phyloP scores from a whole-genome alignment of 192 early-diverging fungal genomes.

The Coemansia sp. region DNA sequence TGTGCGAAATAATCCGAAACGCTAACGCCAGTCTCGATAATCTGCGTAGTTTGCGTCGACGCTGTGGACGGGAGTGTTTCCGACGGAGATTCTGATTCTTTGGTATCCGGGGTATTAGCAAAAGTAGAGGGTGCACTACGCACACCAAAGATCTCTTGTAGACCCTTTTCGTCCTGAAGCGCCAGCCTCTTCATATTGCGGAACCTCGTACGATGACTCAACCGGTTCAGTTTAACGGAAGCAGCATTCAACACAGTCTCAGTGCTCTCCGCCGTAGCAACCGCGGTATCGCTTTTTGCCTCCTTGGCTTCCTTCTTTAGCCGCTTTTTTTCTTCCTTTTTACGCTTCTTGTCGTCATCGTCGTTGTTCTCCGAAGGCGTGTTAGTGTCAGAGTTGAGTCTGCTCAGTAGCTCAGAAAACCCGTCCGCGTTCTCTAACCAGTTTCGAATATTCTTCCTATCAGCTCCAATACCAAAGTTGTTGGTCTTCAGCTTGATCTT shows the following conservation, averaged over 20 bases:
- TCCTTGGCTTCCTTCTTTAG: constrained; percentile 30
- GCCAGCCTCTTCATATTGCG: constrained; percentile 54
- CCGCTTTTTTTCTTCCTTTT: constrained; percentile 39
- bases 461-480: constrained; percentile 89
- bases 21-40: constrained; percentile 27
- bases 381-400: constrained; percentile 70
- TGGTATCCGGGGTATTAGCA: constrained; percentile 16
- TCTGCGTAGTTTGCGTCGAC: constrained; percentile 6
- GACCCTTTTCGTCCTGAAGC: constrained; percentile 40
- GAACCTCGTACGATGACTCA: constrained; percentile 46
- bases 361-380: constrained; percentile 26
- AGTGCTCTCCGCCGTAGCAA: background rate
- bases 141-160: constrained; percentile 55
- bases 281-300: constrained; percentile 1
- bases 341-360: constrained; percentile 28
- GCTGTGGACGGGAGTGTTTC: constrained; percentile 2
- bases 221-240: constrained; percentile 1
- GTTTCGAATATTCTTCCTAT: constrained; percentile 84
- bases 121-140: constrained; percentile 24
- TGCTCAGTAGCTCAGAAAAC: constrained; percentile 77
- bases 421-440: constrained; percentile 94
- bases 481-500: constrained; percentile 87
- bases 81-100: constrained; percentile 13
- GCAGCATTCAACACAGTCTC: constrained; percentile 10
- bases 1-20: constrained; percentile 52